These are phyloP conservation scores for Hibiscus tridactylites DNA, from an alignment of 345 rosid species.

Conservation along the genomic window DNA sequence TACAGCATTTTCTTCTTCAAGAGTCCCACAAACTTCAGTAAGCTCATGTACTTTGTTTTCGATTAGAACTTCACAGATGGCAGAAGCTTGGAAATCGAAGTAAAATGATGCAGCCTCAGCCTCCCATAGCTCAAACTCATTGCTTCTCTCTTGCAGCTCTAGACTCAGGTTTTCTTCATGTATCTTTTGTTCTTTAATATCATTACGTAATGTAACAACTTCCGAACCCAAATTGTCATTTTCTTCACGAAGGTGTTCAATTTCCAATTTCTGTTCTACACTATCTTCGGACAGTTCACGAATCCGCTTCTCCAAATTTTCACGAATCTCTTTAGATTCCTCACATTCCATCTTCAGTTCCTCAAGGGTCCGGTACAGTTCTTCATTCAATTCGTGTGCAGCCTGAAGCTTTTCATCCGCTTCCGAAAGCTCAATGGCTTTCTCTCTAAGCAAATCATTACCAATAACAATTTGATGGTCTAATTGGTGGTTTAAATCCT, in stretches of 20 bases:
- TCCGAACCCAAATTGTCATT: conserved; percentile 49
- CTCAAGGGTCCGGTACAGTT: conserved; percentile 49
- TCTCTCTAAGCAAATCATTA: conserved; percentile 46
- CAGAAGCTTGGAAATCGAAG: conserved; percentile 74
- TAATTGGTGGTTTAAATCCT: conserved; percentile 47
- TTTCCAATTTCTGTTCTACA: conserved; percentile 33
- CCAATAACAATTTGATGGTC: conserved; percentile 41
- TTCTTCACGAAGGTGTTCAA: conserved; percentile 38
- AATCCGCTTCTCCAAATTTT: conserved; percentile 35
- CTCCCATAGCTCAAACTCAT: conserved; percentile 86
- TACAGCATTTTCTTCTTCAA: conserved; percentile 34
- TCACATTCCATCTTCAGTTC: conserved; percentile 53
- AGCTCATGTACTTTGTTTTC: conserved; percentile 54
- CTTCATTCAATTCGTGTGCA: conserved; percentile 41
- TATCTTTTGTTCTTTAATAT: conserved; percentile 41
- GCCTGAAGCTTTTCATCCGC: conserved; percentile 64
- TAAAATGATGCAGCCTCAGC: conserved; percentile 82
- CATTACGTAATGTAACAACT: conserved; percentile 28
- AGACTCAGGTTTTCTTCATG: conserved; percentile 61
- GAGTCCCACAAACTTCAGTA: conserved; percentile 38
- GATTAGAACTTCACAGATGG: conserved; percentile 62
- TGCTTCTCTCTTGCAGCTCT: conserved; percentile 69
- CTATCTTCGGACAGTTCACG: conserved; percentile 32
- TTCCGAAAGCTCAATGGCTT: conserved; percentile 51
- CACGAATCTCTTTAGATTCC: conserved; percentile 32